These are phyloP conservation scores for Biscogniauxia marginata DNA, from an alignment of 2,329 filamentous ascomycete species.

Conservation along the genomic window DNA sequence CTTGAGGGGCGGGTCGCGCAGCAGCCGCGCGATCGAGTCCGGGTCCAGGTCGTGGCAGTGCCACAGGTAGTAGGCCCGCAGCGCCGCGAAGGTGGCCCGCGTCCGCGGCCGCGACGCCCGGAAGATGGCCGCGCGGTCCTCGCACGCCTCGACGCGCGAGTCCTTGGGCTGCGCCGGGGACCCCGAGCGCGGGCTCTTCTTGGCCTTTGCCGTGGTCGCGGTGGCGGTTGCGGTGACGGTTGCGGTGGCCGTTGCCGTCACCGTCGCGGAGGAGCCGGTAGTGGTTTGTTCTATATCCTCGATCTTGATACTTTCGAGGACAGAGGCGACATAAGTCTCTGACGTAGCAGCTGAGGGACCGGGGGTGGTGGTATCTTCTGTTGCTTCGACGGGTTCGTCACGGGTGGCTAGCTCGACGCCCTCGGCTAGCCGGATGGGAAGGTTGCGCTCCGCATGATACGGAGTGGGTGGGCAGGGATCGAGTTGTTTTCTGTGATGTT, in stretches of 20 bases:
- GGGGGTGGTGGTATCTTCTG: conserved; percentile 26
- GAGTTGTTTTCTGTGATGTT: conserved; percentile 65
- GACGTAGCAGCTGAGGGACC: conserved; percentile 13
- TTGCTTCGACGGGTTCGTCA: conserved; percentile 32
- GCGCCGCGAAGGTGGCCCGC: conserved; percentile 25
- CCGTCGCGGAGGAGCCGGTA: conserved; percentile 2
- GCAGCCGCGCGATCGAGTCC: conserved; percentile 48
- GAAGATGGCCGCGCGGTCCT: conserved; percentile 39
- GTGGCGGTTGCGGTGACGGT: conserved; percentile 2
- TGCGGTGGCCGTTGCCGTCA: conserved; percentile 3
- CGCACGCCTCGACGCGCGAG: conserved; percentile 43
- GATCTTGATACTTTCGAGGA: conserved; percentile 23
- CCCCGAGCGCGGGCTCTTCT: not conserved
- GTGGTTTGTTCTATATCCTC: conserved; percentile 16
- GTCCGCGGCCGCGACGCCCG: conserved; percentile 27
- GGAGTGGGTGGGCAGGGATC: conserved; percentile 71
- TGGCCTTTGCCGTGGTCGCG: conserved; percentile 2
- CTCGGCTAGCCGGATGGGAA: conserved; percentile 59
- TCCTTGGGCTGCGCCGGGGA: conserved; percentile 33
- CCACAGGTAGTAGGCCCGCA: conserved; percentile 67
- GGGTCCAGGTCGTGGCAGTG: conserved; percentile 51
- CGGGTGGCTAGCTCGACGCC: conserved; percentile 34
- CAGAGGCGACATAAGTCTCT: conserved; percentile 14
- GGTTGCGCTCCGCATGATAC: conserved; percentile 62
- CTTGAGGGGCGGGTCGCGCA: conserved; percentile 61